Evolutionary conservation across 495 filamentous ascomycete genomes (phyloP).

Genomic region (Aspergillus sparsus): DNA sequence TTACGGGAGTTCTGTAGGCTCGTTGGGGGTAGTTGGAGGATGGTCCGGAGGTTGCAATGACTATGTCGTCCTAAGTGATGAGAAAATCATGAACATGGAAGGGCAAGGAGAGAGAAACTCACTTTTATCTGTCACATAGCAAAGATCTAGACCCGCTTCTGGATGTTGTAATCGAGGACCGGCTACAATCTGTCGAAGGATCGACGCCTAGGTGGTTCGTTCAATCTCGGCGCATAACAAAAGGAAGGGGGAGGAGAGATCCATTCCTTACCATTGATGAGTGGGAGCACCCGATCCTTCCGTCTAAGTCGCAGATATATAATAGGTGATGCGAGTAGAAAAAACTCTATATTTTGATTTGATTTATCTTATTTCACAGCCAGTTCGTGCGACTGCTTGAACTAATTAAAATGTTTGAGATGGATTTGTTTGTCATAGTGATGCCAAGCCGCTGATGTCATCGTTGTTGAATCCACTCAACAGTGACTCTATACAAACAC

Average conservation of each 20-base stretch:
- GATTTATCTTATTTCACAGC: background rate
- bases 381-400: background rate
- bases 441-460: slow-evolving; percentile 17
- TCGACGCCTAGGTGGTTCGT: slow-evolving; percentile 51
- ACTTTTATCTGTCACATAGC: slow-evolving; percentile 88
- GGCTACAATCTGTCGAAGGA: slow-evolving; percentile 73
- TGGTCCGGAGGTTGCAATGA: slow-evolving; percentile 81
- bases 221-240: slow-evolving; percentile 25
- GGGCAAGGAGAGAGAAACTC: slow-evolving; percentile 11
- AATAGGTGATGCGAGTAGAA: background rate
- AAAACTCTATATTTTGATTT: background rate
- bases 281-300: background rate
- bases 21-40: slow-evolving; percentile 82
- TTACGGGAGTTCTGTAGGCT: slow-evolving; percentile 89
- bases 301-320: background rate
- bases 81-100: background rate
- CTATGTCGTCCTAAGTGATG: slow-evolving; percentile 28
- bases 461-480: background rate
- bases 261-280: background rate
- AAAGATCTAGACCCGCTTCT: slow-evolving; percentile 88
- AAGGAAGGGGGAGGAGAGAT: background rate
- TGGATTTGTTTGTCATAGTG: background rate
- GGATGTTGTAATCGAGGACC: slow-evolving; percentile 79
- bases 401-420: too few species aligned
- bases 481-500: background rate